phyloP scores from a whole-genome alignment of 2,329 filamentous ascomycete genomes.

The Penicillium sp. region DNA sequence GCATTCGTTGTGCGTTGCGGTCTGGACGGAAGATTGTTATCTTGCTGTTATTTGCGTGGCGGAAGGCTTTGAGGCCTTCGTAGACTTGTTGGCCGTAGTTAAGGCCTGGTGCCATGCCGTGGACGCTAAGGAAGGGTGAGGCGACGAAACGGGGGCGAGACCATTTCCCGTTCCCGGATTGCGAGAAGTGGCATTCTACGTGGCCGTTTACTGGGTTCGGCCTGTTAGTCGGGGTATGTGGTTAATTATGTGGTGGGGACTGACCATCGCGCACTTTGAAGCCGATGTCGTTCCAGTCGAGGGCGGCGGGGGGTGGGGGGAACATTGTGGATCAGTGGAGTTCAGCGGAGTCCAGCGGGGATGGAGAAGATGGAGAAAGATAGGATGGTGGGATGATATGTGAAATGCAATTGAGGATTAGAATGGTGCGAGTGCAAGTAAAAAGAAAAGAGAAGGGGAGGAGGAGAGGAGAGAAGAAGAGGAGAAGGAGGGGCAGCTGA shows the following conservation, averaged over 20 bases:
- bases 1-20: slow-evolving; percentile 82
- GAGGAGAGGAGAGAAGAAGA: neutral
- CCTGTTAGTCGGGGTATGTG: neutral
- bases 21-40: slow-evolving; percentile 89
- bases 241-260: slow-evolving; percentile 18
- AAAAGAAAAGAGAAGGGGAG: neutral
- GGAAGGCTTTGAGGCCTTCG: slow-evolving; percentile 98
- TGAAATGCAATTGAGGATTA: neutral
- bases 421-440: no score
- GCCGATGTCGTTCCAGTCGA: slow-evolving; percentile 88
- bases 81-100: slow-evolving; percentile 99
- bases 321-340: slow-evolving; percentile 29
- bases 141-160: slow-evolving; percentile 75
- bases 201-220: slow-evolving; percentile 75
- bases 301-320: slow-evolving; percentile 38
- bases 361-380: neutral
- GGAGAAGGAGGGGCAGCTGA: neutral
- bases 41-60: slow-evolving; percentile 59
- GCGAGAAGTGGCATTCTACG: slow-evolving; percentile 83
- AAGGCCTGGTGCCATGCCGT: slow-evolving; percentile 91
- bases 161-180: slow-evolving; percentile 74
- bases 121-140: slow-evolving; percentile 83
- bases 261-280: slow-evolving; percentile 89
- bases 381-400: neutral
- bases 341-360: neutral